These are phyloP conservation scores for Leccinum ochraceum DNA, from an alignment of 768 basidiomycete species.

Conservation along the genomic window DNA sequence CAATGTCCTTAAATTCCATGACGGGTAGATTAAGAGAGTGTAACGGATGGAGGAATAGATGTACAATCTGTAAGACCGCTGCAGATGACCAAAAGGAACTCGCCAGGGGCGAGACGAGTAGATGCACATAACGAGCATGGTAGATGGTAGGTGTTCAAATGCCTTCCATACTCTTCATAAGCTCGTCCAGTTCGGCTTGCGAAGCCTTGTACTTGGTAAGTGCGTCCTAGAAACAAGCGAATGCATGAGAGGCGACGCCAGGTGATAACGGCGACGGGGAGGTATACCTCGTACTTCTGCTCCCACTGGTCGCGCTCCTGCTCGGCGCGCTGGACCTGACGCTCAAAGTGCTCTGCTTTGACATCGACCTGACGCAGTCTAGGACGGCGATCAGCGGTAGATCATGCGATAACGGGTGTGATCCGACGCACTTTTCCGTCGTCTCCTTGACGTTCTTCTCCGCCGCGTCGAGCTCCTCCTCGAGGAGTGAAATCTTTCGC, in stretches of 20 bases:
- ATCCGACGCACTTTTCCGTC: slow-evolving; percentile 81
- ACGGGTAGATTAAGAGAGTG: slow-evolving; percentile 23
- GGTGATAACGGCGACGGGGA: not conserved
- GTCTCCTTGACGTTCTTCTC: slow-evolving; percentile 98
- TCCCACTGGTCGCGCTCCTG: slow-evolving; percentile 93
- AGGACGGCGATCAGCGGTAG: slow-evolving; percentile 20
- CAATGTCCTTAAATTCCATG: slow-evolving; percentile 15
- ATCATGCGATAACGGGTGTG: slow-evolving; percentile 12
- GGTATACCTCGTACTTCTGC: slow-evolving; percentile 87
- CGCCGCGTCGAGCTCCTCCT: slow-evolving; percentile 93
- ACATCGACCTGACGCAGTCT: slow-evolving; percentile 96
- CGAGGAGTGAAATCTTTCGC: slow-evolving; percentile 88
- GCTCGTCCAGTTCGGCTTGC: slow-evolving; percentile 82
- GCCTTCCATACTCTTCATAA: slow-evolving; percentile 73
- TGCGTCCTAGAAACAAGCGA: slow-evolving; percentile 55
- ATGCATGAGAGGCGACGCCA: slow-evolving; percentile 4
- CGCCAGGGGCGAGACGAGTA: slow-evolving; percentile 3
- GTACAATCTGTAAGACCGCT: slow-evolving; percentile 24
- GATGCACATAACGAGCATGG: slow-evolving; percentile 1
- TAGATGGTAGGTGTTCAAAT: slow-evolving; percentile 41
- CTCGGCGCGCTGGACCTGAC: slow-evolving; percentile 82
- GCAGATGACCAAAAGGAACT: slow-evolving; percentile 18
- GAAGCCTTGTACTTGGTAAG: slow-evolving; percentile 67
- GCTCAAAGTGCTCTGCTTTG: slow-evolving; percentile 98
- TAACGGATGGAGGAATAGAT: slow-evolving; percentile 19